Base-by-base conservation (phyloP, 1,284 basidiomycete genomes). In the Cystobasidium slooffiae region DNA sequence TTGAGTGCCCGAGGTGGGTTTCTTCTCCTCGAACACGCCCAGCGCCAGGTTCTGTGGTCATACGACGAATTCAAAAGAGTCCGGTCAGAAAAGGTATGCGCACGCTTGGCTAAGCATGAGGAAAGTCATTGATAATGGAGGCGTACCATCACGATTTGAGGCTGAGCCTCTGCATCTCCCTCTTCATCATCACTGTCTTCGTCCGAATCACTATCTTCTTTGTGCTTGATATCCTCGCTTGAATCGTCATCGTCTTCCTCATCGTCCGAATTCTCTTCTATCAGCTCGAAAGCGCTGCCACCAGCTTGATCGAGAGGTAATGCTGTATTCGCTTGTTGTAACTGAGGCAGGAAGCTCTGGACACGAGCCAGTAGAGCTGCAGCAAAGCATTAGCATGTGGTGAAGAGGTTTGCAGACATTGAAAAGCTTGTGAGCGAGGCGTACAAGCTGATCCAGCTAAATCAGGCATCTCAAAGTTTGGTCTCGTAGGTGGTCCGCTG, bases 401-500 rank as follows among this genome's bases (percentile, higher is more conserved):
- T 37, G 20, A 20, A 16, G 8, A 16, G 14, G 52, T 37, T 44
- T 53, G 22, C 37, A 68, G 39, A 12, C 7, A 52, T 6, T 24
- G 14, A 6, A 12, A 37, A 10, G 12, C 16, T 12, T 31, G 20
- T 18, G 51, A 20, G 43, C 1, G 53, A 6, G 20, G 24, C 70
- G 18, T 20, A 73, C 70, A 55, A 39, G 51, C 39, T 24, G 70
- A 73, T 7, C 62, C 63, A 18, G 56, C n/a, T n/a, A 73, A 43
- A 24, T 73, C 70, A 39, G 70, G 70, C 63, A 73, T 44, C 18
- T 66, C 70, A 53, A 73, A 73, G 24, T 41, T 52, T 3, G 69
- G 69, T 39, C 37, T 63, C 31, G 63, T 58, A 12, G 70, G 24
- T 31, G 20, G 52, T 41, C 20, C 49, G 39, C n/a, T 16, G 18